phyloP scores from a whole-genome alignment of 1,284 basidiomycete species.

The Malassezia sympodialis region DNA sequence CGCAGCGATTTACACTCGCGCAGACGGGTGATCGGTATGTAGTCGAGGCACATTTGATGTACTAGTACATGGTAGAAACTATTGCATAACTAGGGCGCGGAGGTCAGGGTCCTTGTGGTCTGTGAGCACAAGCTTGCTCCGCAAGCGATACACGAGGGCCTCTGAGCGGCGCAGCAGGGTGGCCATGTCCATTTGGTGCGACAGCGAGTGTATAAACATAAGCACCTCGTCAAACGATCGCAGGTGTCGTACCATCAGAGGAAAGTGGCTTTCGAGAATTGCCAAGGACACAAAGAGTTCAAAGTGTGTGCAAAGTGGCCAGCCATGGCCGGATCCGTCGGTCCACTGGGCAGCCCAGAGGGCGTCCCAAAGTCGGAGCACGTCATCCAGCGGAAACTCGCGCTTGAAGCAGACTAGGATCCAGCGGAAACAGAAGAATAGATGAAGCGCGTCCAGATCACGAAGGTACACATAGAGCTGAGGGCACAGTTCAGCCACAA shows the following conservation, averaged over 20 bases:
- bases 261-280: slow-evolving; percentile 81
- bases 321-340: background rate
- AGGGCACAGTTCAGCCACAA: slow-evolving; percentile 86
- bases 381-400: slow-evolving; percentile 81
- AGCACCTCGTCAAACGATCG: slow-evolving; percentile 57
- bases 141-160: slow-evolving; percentile 21
- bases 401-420: slow-evolving; percentile 52
- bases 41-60: slow-evolving; percentile 27
- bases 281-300: slow-evolving; percentile 80
- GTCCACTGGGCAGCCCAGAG: slow-evolving; percentile 31
- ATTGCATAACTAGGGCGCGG: background rate
- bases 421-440: slow-evolving; percentile 96
- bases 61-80: slow-evolving; percentile 11
- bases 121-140: background rate
- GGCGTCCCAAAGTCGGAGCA: slow-evolving; percentile 77
- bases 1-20: slow-evolving; percentile 27
- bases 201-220: slow-evolving; percentile 30
- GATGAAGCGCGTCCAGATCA: slow-evolving; percentile 75
- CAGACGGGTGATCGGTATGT: slow-evolving; percentile 28
- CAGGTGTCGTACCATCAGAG: slow-evolving; percentile 84
- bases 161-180: slow-evolving; percentile 23
- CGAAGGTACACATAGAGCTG: slow-evolving; percentile 58
- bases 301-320: slow-evolving; percentile 10
- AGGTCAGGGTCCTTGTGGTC: background rate
- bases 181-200: slow-evolving; percentile 22